phyloP scores from a whole-genome alignment of 192 early-diverging fungal species.

The Kickxella alabastrina region DNA sequence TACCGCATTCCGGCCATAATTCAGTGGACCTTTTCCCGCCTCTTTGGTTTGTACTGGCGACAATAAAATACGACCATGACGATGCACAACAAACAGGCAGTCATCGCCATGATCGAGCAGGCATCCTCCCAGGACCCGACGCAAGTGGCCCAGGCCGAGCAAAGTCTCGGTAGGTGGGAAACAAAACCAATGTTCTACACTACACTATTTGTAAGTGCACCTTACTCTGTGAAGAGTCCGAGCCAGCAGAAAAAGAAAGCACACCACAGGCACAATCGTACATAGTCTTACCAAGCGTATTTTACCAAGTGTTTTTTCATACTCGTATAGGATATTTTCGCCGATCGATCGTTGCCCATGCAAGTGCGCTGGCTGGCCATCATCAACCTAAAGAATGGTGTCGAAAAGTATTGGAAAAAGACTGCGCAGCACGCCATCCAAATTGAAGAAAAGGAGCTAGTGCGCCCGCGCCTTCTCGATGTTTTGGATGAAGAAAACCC shows the following conservation, averaged over 20 bases:
- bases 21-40: no score
- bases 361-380: constrained; percentile 70
- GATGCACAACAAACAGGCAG: constrained; percentile 24
- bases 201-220: constrained; percentile 65
- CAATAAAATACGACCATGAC: no score
- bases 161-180: constrained; percentile 67
- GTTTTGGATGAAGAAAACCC: constrained; percentile 68
- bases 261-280: no score
- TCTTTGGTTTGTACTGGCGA: no score
- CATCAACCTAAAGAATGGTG: constrained; percentile 84
- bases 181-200: constrained; percentile 66
- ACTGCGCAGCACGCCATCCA: constrained; percentile 52
- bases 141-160: constrained; percentile 61
- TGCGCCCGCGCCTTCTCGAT: constrained; percentile 60
- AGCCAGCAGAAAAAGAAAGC: no score
- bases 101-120: constrained; percentile 54
- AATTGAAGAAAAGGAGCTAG: constrained; percentile 66
- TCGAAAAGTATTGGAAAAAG: constrained; percentile 87
- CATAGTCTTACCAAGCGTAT: no score
- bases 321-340: no score
- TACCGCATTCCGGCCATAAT: no score
- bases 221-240: no score
- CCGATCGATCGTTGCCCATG: constrained; percentile 59
- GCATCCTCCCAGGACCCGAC: constrained; percentile 66
- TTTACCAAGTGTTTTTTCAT: no score